Base-by-base conservation (phyloP, 768 basidiomycete species). In the Russula vinacea region DNA sequence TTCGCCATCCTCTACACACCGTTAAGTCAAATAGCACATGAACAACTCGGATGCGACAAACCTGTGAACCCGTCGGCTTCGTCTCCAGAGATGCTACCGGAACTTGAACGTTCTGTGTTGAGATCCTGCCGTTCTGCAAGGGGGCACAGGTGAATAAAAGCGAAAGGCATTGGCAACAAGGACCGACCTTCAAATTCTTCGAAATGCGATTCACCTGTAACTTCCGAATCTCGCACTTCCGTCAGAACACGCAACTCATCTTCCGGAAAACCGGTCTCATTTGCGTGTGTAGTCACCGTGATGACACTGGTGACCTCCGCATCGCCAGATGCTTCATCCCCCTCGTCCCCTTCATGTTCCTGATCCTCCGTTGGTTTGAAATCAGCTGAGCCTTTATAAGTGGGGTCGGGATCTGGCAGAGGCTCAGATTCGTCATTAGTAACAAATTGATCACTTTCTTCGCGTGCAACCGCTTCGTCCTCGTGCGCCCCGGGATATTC, bases 361-460 rank as follows among this genome's bases (percentile, higher is more conserved):
- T 51, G 54, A 47, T 51, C 13, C 42, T 56, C 59, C n/a, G 55
- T 32, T 37, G 50, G 52, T 45, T 61, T 50, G 22, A 17, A 49
- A 57, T 45, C 40, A 57, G 35, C 35, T 61, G 58, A 14, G 47
- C 24, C 64, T 56, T 65, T 26, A 10, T 61, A 37, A 45, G 50
- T 19, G 40, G 40, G 32, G 42, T 61, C 59, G 50, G 42, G 47
- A 37, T 61, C 64, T 56, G 51, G 29, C n/a, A 56, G 55, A 56
- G 59, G 24, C 26, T 61, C 55, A 44, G 59, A 13, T 61, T 52
- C 64, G 40, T 57, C 50, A 52, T 51, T 40, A 57, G 59, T 56
- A 61, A 56, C 59, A 65, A 57, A n/a, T 52, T 65, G 59, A 50
- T 52, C 55, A 57, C 49, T 37, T 60, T 60, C 58, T 42, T 65